These are phyloP conservation scores for Talaromyces pinophilus DNA, from an alignment of 2,329 filamentous ascomycete genomes.

Conservation along the genomic window DNA sequence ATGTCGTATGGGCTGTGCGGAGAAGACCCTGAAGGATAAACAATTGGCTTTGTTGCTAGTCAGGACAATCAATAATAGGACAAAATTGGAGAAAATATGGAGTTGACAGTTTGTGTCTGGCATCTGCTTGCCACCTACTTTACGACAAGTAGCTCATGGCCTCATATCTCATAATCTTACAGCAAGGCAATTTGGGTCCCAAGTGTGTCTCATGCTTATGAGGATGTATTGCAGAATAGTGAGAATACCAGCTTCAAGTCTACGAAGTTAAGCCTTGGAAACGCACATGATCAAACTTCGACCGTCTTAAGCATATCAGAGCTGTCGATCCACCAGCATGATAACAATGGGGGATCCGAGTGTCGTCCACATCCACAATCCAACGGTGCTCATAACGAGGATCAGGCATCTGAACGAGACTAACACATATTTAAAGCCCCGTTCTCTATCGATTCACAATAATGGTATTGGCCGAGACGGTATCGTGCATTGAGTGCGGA, in stretches of 20 bases:
- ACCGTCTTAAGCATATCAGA: not conserved
- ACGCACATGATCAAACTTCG: not conserved
- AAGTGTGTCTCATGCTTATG: not conserved
- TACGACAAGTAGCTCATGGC: not conserved
- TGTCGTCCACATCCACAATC: not conserved
- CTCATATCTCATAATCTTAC: not conserved
- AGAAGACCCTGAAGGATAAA: not conserved
- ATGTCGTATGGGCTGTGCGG: slow-evolving; percentile 5
- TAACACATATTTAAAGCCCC: not conserved
- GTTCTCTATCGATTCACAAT: not conserved
- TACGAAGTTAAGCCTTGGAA: not conserved
- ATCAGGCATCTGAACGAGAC: not conserved
- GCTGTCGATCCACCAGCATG: not conserved
- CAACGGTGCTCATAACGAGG: not conserved
- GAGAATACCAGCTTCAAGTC: not conserved
- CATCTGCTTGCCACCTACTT: not conserved
- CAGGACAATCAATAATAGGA: not conserved
- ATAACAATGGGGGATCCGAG: slow-evolving; percentile 8
- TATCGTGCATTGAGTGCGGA: not conserved
- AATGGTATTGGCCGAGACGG: not conserved
- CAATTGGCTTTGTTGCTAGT: slow-evolving; percentile 3
- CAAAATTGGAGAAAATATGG: not conserved
- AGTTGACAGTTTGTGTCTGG: not conserved
- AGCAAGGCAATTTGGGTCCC: not conserved
- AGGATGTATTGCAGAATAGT: not conserved